Evolutionary conservation across 2,329 filamentous ascomycete species (phyloP).

Genomic region (Ophiostoma ulmi): DNA sequence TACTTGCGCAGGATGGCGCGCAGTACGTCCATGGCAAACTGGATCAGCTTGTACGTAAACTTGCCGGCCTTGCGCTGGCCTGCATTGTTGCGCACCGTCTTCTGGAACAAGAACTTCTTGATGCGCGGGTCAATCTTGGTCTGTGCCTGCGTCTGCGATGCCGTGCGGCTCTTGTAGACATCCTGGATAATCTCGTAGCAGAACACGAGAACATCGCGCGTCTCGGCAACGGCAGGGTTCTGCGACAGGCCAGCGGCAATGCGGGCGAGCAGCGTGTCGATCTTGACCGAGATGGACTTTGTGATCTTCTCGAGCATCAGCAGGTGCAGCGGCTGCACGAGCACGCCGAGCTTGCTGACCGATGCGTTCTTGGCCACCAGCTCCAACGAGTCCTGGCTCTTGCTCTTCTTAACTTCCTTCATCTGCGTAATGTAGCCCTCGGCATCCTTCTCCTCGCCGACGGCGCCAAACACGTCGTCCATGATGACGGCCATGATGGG

Average conservation of each 20-base stretch:
- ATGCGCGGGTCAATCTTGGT: conserved; percentile 51
- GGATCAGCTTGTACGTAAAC: conserved; percentile 79
- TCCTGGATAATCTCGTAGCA: conserved; percentile 92
- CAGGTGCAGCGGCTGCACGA: conserved; percentile 71
- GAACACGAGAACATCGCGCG: conserved; percentile 80
- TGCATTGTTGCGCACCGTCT: conserved; percentile 68
- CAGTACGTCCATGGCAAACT: conserved; percentile 83
- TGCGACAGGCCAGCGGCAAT: conserved; percentile 77
- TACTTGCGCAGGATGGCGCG: conserved; percentile 83
- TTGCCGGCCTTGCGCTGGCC: conserved; percentile 64
- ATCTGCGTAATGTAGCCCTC: conserved; percentile 92
- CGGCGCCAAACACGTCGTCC: conserved; percentile 93
- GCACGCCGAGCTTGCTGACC: conserved; percentile 63
- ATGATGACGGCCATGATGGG: conserved; percentile 80
- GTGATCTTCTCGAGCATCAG: conserved; percentile 81
- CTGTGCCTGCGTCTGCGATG: conserved; percentile 23
- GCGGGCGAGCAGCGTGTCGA: conserved; percentile 80
- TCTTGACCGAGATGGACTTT: conserved; percentile 76
- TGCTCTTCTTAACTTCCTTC: conserved; percentile 97
- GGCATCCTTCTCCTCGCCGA: conserved; percentile 93
- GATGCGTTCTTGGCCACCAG: conserved; percentile 79
- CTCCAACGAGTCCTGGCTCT: conserved; percentile 97
- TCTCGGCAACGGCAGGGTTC: conserved; percentile 67
- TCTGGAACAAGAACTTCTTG: conserved; percentile 74
- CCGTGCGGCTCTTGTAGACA: conserved; percentile 61